Evolutionary conservation across 331 rosid genomes (phyloP), one percentile per base, ranked within the genome.

Genomic region (Ulmus americana): DNA sequence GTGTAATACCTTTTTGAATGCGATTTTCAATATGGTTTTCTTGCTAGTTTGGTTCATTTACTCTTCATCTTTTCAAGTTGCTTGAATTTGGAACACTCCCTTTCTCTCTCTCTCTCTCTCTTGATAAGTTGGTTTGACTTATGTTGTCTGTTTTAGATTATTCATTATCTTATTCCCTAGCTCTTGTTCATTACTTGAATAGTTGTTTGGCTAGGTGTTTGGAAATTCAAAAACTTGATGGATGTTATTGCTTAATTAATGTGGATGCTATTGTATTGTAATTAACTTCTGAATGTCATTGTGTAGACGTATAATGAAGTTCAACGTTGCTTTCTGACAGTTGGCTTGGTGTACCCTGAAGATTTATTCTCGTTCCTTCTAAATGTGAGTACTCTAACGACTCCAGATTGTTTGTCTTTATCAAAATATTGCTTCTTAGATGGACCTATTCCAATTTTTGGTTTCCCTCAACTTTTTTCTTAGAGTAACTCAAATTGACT

Each of bases 251-350:
- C 54, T 69, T 63, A 55, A 28, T 28, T 28, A 28, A 28, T 28
- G 35, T 18, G 40, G 6, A 39, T 59, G 9, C 47, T 28, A 7
- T 39, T 44, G 57, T 58, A 65, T 63, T 51, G 58, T 53, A 54
- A 28, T 13, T 50, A 63, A 66, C 48, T 41, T 75, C 46, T 63
- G 66, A 55, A 68, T 70, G 47, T 69, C 59, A 69, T 45, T 70
- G 67, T 68, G 64, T 92, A 90, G 95, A 81, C 90, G 60, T 90
- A 90, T 77, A 90, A 90, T 76, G 95, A 90, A 79, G 88, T 90
- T 67, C 97, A 90, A 68, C 95, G 71, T 64, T 90, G 97, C 85
- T 90, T 87, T 84, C 88, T 90, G 73, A 85, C 92, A 46, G 90
- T 85, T 64, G 97, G 97, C 64, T 65, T 84, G 77, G 85, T 87